Conservation (phyloP, 495 filamentous ascomycete species). For the Annulohypoxylon bovei region DNA sequence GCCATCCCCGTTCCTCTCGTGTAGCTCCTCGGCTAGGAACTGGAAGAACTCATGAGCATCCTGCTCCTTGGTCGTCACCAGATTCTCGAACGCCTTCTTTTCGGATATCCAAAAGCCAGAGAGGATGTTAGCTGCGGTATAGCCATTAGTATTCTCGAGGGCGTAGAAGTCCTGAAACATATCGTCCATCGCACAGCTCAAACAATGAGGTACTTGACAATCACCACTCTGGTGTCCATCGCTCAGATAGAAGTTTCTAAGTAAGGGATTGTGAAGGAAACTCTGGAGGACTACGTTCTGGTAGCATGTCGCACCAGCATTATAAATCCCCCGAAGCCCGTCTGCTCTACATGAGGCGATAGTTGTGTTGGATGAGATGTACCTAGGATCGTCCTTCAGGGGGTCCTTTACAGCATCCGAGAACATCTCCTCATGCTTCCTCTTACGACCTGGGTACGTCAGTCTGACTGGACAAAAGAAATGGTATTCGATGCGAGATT, state of each 20-base stretch:
- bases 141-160: slow-evolving; percentile 80
- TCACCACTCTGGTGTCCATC: slow-evolving; percentile 80
- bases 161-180: slow-evolving; percentile 92
- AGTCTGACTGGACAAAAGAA: not conserved
- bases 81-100: slow-evolving; percentile 67
- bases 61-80: slow-evolving; percentile 91
- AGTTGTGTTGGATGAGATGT: slow-evolving; percentile 68
- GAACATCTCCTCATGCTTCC: slow-evolving; percentile 69
- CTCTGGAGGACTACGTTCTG: slow-evolving; percentile 91
- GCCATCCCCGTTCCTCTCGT: slow-evolving; percentile 71
- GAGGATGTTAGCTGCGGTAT: slow-evolving; percentile 83
- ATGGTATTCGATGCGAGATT: not conserved
- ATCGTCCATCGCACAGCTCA: slow-evolving; percentile 88
- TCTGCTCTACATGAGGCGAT: slow-evolving; percentile 73
- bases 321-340: slow-evolving; percentile 87
- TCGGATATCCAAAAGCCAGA: slow-evolving; percentile 80
- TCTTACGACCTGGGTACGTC: slow-evolving; percentile 56
- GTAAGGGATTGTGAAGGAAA: slow-evolving; percentile 85
- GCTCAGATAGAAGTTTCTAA: slow-evolving; percentile 85
- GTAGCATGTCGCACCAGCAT: slow-evolving; percentile 93
- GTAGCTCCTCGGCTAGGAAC: slow-evolving; percentile 87
- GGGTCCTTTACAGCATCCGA: slow-evolving; percentile 63
- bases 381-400: slow-evolving; percentile 66
- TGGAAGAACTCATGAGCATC: slow-evolving; percentile 97
- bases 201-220: slow-evolving; percentile 74